A percentile compares a stretch with the other conserved stretches of the same genome.
These are phyloP conservation scores for Neofusicoccum ribis DNA, from an alignment of 2,329 filamentous ascomycete species.

Conservation along the genomic window DNA sequence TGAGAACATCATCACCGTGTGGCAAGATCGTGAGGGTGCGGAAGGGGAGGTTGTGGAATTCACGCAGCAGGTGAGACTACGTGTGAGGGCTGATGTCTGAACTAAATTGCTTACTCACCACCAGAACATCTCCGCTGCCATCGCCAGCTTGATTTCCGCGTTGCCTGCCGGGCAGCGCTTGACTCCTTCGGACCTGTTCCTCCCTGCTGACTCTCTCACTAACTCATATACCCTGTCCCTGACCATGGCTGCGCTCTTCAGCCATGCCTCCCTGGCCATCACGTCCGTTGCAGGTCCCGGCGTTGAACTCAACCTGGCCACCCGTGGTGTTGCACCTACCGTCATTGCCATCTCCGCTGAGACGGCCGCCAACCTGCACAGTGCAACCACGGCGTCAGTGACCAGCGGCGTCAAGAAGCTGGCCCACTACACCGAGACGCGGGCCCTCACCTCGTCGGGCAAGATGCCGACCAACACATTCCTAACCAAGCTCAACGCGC, in stretches of 20 bases:
- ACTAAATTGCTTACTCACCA: constrained; percentile 1
- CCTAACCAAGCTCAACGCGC: constrained; percentile 62
- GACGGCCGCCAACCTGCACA: constrained; percentile 68
- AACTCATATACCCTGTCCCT: constrained; percentile 77
- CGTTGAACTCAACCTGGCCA: constrained; percentile 71
- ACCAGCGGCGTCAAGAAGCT: constrained; percentile 65
- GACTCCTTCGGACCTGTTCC: constrained; percentile 73
- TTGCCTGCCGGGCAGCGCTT: constrained; percentile 76
- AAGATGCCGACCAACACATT: constrained; percentile 69
- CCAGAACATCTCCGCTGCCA: constrained; percentile 81
- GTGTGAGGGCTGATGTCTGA: not conserved
- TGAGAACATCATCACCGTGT: constrained; percentile 63
- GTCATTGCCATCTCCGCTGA: constrained; percentile 76
- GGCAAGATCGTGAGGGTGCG: constrained; percentile 55
- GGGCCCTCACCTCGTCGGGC: constrained; percentile 66
- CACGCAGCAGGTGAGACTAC: constrained; percentile 59
- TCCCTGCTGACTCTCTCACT: constrained; percentile 79
- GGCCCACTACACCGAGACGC: constrained; percentile 71
- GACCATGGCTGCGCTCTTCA: constrained; percentile 79
- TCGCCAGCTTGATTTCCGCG: constrained; percentile 74
- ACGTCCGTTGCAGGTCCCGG: constrained; percentile 80
- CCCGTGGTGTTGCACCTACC: constrained; percentile 74
- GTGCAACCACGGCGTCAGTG: constrained; percentile 59
- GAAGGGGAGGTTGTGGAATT: constrained; percentile 73
- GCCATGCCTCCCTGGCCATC: constrained; percentile 80